Conservation (phyloP, 495 filamentous ascomycete genomes). For the Penicillium silybi region DNA sequence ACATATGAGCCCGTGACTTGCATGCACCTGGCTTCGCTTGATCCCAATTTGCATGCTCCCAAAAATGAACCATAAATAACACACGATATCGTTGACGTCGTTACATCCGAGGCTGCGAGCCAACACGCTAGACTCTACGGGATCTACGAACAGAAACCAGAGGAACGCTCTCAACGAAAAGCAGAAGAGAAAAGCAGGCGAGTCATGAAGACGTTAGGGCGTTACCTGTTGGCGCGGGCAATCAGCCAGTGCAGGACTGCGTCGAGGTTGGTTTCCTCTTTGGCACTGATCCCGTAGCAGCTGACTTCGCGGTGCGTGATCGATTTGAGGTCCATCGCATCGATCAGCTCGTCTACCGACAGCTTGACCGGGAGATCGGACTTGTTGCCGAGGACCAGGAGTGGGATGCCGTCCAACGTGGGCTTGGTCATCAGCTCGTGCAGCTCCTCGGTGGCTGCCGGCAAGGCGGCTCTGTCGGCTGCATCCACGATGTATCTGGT, state of each 20-base stretch:
- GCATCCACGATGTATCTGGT: constrained; percentile 88
- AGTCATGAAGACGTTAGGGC: not conserved
- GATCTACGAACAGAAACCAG: constrained; percentile 5
- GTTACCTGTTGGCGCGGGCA: constrained; percentile 62
- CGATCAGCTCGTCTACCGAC: constrained; percentile 92
- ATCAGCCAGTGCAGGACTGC: constrained; percentile 97
- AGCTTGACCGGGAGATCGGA: constrained; percentile 85
- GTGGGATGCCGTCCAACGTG: constrained; percentile 81
- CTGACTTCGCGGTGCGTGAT: constrained; percentile 92
- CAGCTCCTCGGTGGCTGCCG: constrained; percentile 88
- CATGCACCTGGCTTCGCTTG: not conserved
- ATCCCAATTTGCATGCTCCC: constrained; percentile 11
- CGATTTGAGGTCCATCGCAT: constrained; percentile 81
- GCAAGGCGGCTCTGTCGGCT: constrained; percentile 73
- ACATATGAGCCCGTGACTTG: constrained; percentile 1
- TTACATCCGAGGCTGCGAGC: constrained; percentile 21
- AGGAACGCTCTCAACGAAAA: constrained; percentile 1
- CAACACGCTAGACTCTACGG: constrained; percentile 21
- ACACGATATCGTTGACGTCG: constrained; percentile 18
- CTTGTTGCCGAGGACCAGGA: constrained; percentile 97
- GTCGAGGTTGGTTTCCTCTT: constrained; percentile 97
- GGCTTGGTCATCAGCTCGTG: constrained; percentile 83
- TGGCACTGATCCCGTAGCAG: constrained; percentile 98
- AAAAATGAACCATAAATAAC: not conserved
- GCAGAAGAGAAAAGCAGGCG: not conserved